Evolutionary conservation across 2,329 filamentous ascomycete species (phyloP).

Genomic region (Botryotinia calthae): DNA sequence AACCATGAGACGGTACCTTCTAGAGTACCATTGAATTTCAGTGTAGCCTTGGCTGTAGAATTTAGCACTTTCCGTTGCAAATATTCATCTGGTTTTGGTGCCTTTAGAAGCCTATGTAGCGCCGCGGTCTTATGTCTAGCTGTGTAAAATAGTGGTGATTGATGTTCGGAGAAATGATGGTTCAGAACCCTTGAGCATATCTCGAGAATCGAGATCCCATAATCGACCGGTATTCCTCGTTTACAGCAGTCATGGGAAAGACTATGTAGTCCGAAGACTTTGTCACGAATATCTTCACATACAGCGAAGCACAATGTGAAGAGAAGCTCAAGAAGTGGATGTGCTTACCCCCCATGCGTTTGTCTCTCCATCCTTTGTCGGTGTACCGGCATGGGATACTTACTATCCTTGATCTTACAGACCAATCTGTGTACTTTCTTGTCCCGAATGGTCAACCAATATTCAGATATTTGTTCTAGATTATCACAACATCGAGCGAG

Average conservation of each 20-base stretch:
- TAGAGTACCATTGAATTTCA: background rate
- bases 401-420: background rate
- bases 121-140: background rate
- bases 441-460: conserved; percentile 1
- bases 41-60: background rate
- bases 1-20: background rate
- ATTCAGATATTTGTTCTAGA: background rate
- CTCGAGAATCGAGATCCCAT: background rate
- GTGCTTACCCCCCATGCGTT: background rate
- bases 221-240: background rate
- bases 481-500: background rate
- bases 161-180: background rate
- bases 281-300: background rate
- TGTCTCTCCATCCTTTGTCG: background rate
- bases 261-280: background rate
- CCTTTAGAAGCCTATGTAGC: background rate
- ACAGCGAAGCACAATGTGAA: too few species aligned
- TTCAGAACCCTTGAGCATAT: background rate
- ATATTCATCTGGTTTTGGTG: background rate
- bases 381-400: background rate
- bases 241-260: background rate
- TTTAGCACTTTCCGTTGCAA: background rate
- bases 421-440: background rate
- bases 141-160: background rate
- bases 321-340: background rate